phyloP scores from a whole-genome alignment of 352 stramenopile genomes.

The Pythium brachiatum region DNA sequence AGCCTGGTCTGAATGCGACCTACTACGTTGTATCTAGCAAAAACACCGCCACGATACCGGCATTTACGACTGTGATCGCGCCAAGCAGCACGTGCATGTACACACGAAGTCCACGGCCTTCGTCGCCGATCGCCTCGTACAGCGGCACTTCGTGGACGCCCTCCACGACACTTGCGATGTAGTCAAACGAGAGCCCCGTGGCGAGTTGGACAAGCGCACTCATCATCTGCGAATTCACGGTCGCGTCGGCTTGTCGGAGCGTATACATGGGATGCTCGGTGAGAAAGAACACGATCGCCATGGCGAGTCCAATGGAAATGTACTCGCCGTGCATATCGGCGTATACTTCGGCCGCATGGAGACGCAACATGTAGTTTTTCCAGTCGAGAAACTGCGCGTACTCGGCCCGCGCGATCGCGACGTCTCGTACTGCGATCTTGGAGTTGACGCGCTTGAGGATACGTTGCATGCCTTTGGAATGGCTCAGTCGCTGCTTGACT shows the following conservation, averaged over 20 bases:
- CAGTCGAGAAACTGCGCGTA: slow-evolving; percentile 41
- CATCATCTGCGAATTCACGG: slow-evolving; percentile 10
- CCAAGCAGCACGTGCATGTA: slow-evolving; percentile 30
- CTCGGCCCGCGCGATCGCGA: slow-evolving; percentile 25
- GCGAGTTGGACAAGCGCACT: slow-evolving; percentile 16
- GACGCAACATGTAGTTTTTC: slow-evolving; percentile 30
- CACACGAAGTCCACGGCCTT: slow-evolving; percentile 21
- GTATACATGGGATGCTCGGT: slow-evolving; percentile 27
- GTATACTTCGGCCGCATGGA: slow-evolving; percentile 49
- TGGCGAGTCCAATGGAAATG: slow-evolving; percentile 39
- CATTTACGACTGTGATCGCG: slow-evolving; percentile 28
- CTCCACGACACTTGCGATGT: slow-evolving; percentile 35
- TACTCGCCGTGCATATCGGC: slow-evolving; percentile 52
- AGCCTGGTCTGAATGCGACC: not conserved
- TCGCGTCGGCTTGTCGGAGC: not conserved
- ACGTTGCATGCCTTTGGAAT: slow-evolving; percentile 31
- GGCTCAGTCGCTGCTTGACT: slow-evolving; percentile 21
- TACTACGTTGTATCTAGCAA: slow-evolving; percentile 3
- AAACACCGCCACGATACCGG: slow-evolving; percentile 23
- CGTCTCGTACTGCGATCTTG: slow-evolving; percentile 23
- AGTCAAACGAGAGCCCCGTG: slow-evolving; percentile 30
- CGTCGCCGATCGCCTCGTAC: slow-evolving; percentile 33
- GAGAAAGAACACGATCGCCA: slow-evolving; percentile 26
- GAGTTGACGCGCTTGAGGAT: slow-evolving; percentile 36
- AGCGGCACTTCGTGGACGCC: slow-evolving; percentile 38